A percentile compares a stretch with the other conserved stretches of the same genome.
Conservation (phyloP, 805 yeast genomes). For the Kluyveromyces nonfermentans region DNA sequence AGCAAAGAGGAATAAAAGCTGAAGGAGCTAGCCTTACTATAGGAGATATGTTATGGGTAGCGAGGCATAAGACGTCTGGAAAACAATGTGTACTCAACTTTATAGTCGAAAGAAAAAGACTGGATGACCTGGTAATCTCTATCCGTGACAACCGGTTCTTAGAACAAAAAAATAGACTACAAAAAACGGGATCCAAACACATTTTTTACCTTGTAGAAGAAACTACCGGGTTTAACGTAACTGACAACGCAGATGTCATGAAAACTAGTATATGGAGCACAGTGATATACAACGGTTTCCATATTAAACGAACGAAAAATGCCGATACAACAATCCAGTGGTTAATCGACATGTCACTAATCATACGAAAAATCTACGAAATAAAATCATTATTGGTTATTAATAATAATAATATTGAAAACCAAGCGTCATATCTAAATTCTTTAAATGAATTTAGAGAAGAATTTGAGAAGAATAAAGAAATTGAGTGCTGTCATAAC, state of each 20-base stretch:
- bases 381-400: conserved; percentile 38
- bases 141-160: conserved; percentile 81
- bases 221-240: conserved; percentile 35
- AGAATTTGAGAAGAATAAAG: conserved; percentile 32
- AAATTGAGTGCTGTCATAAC: conserved; percentile 36
- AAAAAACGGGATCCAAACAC: conserved; percentile 55
- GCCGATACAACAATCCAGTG: conserved; percentile 61
- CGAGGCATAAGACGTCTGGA: conserved; percentile 47
- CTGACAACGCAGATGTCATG: conserved; percentile 50
- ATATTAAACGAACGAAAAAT: conserved; percentile 55
- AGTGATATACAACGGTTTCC: conserved; percentile 56
- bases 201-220: conserved; percentile 79
- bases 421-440: conserved; percentile 41
- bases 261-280: conserved; percentile 70
- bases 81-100: conserved; percentile 65
- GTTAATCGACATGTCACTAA: conserved; percentile 35
- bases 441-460: conserved; percentile 35
- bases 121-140: conserved; percentile 76
- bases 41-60: conserved; percentile 90
- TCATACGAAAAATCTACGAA: conserved; percentile 39
- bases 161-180: conserved; percentile 77
- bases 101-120: conserved; percentile 82
- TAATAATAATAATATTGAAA: conserved; percentile 40
- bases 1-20: conserved; percentile 37
- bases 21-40: conserved; percentile 55